A percentile compares a stretch with the other conserved stretches of the same genome.
Evolutionary conservation across 139 green algal species (phyloP).

Genomic region (Chlorella sorokiniana): DNA sequence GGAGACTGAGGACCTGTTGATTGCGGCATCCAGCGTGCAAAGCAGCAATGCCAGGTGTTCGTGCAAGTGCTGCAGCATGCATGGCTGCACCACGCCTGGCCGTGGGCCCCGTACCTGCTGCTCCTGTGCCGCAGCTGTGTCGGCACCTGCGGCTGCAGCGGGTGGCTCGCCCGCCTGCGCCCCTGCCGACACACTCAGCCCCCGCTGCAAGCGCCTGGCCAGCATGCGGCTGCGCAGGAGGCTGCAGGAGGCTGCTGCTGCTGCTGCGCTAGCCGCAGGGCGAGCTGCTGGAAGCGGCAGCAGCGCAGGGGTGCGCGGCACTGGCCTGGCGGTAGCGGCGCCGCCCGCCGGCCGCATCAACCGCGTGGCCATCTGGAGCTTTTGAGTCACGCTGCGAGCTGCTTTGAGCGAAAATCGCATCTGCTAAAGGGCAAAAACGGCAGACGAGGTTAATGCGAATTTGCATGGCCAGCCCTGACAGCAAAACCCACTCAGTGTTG

Average conservation of each 20-base stretch:
- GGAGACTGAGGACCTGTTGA: too few species aligned
- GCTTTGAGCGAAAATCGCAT: background rate
- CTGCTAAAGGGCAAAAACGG: background rate
- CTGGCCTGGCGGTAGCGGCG: background rate
- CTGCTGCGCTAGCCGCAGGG: background rate
- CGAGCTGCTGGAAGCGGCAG: background rate
- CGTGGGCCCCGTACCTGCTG: background rate
- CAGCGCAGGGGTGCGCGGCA: background rate
- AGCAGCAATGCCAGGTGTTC: too few species aligned
- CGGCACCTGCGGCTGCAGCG: background rate
- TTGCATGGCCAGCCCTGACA: too few species aligned
- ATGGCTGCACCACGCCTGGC: background rate
- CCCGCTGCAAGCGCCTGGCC: background rate
- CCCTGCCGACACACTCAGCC: background rate
- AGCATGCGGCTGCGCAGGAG: background rate
- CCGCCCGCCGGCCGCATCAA: background rate
- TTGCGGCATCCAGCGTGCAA: too few species aligned
- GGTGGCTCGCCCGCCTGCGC: background rate
- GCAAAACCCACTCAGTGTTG: too few species aligned
- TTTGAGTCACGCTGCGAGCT: background rate
- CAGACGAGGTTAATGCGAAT: background rate
- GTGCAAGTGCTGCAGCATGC: background rate
- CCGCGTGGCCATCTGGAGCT: slow-evolving; percentile 1
- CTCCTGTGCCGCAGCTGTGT: too few species aligned
- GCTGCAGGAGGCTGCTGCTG: background rate